Base-by-base conservation (phyloP, 2,329 filamentous ascomycete genomes). In the Stagonosporopsis cucurbitacearum region DNA sequence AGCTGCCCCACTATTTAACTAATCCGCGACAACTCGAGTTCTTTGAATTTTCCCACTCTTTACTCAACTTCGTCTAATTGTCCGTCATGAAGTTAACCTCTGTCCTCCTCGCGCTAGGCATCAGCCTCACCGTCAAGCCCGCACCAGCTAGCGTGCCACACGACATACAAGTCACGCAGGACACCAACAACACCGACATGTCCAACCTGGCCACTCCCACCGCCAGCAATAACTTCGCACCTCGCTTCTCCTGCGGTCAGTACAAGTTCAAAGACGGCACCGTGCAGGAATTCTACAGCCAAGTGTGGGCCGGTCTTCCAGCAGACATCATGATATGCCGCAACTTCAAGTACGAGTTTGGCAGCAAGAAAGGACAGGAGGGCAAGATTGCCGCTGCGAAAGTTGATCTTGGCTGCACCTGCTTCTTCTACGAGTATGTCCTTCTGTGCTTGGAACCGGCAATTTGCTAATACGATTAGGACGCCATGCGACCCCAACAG, bases 241-340 rank as follows among this genome's bases (percentile, higher is more conserved):
- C 54, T 11, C 48, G 48, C n/a, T 51, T 43, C 37, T 30, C 43
- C 30, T 57, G 54, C 25, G 54, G 54, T 4, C 42, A 57, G 39
- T 57, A 57, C 48, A 57, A 49, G 43, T 57, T 57, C 37, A 32
- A 57, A 15, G 48, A 57, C 26, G 54, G 39, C 26, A 47, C 36
- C 7, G 43, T 48, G 1, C 53, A 57, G 19, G 37, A 51, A n/a
- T 57, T 57, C 47, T 46, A 46, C 42, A 51, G 46, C 25, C 53
- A 57, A 30, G 53, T 57, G 19, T 57, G 53, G 53, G 53, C 53
- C 7, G 47, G 47, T 6, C 30, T 39, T 3, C 53, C 37, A 35
- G 41, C 47, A 2, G 32, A 57, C 9, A 13, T 37, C 13, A 33
- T 47, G 47, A 22, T 57, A 19, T 57, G 47, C 42, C 53, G 47